Evolutionary conservation across 345 rosid genomes (phyloP), one percentile per base, ranked within the genome.

Genomic region (Adansonia digitata): DNA sequence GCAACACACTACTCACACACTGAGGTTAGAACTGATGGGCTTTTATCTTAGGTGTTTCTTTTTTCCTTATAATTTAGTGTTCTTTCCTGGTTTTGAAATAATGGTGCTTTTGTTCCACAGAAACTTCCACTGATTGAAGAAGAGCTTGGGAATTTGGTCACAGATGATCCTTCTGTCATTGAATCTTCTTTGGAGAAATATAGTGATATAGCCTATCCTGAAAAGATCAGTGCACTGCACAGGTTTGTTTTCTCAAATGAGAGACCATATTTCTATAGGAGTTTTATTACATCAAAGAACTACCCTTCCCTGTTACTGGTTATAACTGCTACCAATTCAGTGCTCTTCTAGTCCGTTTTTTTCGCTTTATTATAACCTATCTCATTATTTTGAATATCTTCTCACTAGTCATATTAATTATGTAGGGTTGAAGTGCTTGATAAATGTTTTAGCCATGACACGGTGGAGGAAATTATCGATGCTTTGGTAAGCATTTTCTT

Each of bases 151-250:
- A 81, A 88, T 55, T 83, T 91, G 75, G 84, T 80, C 72, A 91
- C 98, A 3, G 94, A 93, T 83, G 97, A 93, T 83, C 97, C 94
- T 80, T 93, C 98, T 52, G 93, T 88, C 76, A 81, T 95, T 76
- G 98, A 89, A 78, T 55, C 89, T 73, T 62, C 81, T 66, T 77
- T 91, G 69, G 97, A 88, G 81, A 88, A 88, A 73, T 87, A 86
- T 69, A 67, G 86, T 45, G 97, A 93, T 73, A 72, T 81, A 75
- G 84, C 82, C 66, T 82, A 74, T 82, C 97, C 91, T 59, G 94
- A 89, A 77, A 76, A 86, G 76, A 82, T 71, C 55, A 89, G 98
- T 83, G 90, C 89, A 68, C 34, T 93, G 70, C 85, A 86, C 84
- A 89, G 94, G 98, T 95, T 77, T 77, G 82, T 82, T 78, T 45